These are phyloP conservation scores for Porcisia hertigi DNA, from an alignment of 208 protist genomes.

Conservation along the genomic window DNA sequence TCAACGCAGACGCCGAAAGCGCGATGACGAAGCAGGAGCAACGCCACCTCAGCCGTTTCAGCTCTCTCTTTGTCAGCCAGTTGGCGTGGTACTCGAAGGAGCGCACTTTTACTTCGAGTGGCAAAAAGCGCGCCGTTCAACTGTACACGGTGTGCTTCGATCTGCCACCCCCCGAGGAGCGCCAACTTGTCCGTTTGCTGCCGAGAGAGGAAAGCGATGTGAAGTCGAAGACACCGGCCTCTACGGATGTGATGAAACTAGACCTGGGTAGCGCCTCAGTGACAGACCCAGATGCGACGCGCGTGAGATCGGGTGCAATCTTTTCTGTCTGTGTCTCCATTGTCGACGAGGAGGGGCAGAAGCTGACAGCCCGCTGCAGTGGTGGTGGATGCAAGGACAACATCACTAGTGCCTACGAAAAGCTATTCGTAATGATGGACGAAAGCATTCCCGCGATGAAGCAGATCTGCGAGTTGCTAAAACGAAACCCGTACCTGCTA, in stretches of 20 bases:
- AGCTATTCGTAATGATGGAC: constrained; percentile 10
- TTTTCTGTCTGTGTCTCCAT: constrained; percentile 21
- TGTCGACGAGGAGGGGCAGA: constrained; percentile 20
- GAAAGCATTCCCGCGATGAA: constrained; percentile 1
- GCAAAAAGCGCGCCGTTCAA: constrained; percentile 59
- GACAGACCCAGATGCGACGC: neutral
- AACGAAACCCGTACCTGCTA: constrained; percentile 1
- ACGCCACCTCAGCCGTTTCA: constrained; percentile 1
- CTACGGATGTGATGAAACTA: neutral
- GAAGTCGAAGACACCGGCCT: neutral
- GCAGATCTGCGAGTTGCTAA: constrained; percentile 2
- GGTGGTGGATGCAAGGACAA: constrained; percentile 16
- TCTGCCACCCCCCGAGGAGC: constrained; percentile 36
- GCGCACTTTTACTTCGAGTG: constrained; percentile 40
- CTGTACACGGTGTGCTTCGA: constrained; percentile 72
- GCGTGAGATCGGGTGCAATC: constrained; percentile 18
- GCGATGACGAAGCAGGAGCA: neutral
- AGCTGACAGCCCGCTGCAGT: neutral
- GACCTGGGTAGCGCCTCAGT: neutral
- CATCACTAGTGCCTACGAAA: constrained; percentile 20
- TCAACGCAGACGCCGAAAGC: constrained; percentile 12
- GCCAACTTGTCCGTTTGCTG: constrained; percentile 33
- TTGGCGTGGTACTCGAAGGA: neutral
- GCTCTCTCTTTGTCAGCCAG: constrained; percentile 5
- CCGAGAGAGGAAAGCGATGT: constrained; percentile 1